phyloP scores from a whole-genome alignment of 1,139 yeast genomes.

The Martiniozyma asiatica region DNA sequence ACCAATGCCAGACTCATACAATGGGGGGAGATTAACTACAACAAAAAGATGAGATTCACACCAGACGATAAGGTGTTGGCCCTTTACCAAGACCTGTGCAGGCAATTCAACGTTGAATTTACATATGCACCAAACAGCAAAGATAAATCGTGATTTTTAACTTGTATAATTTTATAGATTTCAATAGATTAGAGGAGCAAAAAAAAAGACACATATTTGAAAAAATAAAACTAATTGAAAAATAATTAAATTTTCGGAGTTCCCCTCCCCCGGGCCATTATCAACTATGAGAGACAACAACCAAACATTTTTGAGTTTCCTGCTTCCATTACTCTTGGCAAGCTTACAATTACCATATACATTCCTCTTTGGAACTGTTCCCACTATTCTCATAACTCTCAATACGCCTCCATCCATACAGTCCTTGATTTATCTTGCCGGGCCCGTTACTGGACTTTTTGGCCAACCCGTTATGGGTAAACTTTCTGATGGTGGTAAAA shows the following conservation, averaged over 20 bases:
- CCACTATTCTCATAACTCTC: conserved; percentile 36
- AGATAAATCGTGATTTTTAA: too few relatives aligned
- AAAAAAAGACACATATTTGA: too few relatives aligned
- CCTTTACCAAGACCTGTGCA: conserved; percentile 14
- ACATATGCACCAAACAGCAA: conserved; percentile 4
- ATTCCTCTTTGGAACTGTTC: conserved; percentile 42
- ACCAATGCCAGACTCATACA: conserved; percentile 3
- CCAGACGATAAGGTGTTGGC: conserved; percentile 14
- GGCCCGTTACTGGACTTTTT: conserved; percentile 46
- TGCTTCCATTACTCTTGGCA: conserved; percentile 30
- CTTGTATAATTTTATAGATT: too few relatives aligned
- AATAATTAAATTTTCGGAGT: too few relatives aligned
- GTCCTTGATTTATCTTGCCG: conserved; percentile 51
- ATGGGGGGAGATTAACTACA: conserved; percentile 12
- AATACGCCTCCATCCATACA: conserved; percentile 41
- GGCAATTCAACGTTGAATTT: conserved; percentile 10
- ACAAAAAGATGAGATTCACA: conserved; percentile 14
- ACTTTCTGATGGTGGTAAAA: conserved; percentile 42
- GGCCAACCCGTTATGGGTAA: conserved; percentile 52
- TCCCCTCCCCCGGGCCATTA: not conserved
- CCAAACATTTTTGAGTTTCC: not conserved
- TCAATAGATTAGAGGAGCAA: too few relatives aligned
- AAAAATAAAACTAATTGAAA: too few relatives aligned
- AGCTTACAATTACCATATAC: conserved; percentile 45
- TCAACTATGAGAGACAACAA: conserved; percentile 1